Conservation (phyloP, 1,284 basidiomycete genomes). For the Flammula alnicola region DNA sequence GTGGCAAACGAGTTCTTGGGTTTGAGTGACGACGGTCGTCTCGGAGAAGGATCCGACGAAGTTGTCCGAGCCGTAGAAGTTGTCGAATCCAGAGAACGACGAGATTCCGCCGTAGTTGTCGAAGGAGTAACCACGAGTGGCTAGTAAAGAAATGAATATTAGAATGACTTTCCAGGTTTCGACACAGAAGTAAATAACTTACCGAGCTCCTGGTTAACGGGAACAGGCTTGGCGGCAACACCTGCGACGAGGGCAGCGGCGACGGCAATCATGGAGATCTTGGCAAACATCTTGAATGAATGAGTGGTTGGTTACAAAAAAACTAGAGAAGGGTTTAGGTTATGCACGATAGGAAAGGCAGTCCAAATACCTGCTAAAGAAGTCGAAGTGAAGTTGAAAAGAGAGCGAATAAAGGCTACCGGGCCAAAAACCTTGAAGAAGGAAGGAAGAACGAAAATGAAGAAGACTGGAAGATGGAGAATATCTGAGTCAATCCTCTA, state of each 20-base stretch:
- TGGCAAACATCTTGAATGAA: conserved; percentile 33
- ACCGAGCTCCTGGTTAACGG: conserved; percentile 19
- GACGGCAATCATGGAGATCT: conserved; percentile 33
- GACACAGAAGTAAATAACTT: conserved; percentile 1
- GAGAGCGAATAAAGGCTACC: conserved; percentile 3
- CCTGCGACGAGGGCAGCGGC: conserved; percentile 30
- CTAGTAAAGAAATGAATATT: conserved; percentile 9
- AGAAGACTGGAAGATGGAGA: conserved; percentile 8
- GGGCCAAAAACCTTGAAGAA: conserved; percentile 2
- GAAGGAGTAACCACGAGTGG: conserved; percentile 25
- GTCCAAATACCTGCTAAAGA: not conserved
- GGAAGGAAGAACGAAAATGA: conserved; percentile 8
- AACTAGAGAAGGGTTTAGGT: not conserved
- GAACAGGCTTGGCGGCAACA: conserved; percentile 30
- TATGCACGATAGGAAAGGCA: not conserved
- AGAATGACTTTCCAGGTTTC: conserved; percentile 3
- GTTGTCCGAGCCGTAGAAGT: conserved; percentile 45
- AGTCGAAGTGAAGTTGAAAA: not conserved
- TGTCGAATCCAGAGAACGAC: conserved; percentile 42
- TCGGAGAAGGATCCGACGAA: conserved; percentile 36
- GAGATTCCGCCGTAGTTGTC: conserved; percentile 40
- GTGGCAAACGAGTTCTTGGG: conserved; percentile 40
- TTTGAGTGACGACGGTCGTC: conserved; percentile 34
- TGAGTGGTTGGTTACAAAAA: conserved; percentile 18
- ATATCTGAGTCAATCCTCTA: not conserved